A percentile compares a stretch with the other conserved stretches of the same genome.
Evolutionary conservation across 1,139 yeast genomes (phyloP).

Genomic region (Suhomyces bolitotheri): DNA sequence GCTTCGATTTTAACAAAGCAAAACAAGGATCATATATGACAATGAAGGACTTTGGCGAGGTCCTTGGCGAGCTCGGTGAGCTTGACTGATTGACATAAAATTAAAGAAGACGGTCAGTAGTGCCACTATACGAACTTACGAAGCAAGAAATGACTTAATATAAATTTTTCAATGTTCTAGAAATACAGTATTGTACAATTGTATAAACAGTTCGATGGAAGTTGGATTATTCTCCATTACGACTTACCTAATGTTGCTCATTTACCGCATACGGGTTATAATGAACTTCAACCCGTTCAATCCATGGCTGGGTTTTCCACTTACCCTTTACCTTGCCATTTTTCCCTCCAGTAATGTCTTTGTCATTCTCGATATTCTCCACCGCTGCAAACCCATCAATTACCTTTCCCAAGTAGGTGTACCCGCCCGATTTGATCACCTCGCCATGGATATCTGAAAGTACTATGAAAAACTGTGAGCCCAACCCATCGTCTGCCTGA

Average conservation of each 20-base stretch:
- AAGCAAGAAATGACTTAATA: too few species aligned
- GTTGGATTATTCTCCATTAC: too few species aligned
- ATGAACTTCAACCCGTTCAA: slow-evolving; percentile 20
- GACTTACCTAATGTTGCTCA: neutral
- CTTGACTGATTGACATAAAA: slow-evolving; percentile 18
- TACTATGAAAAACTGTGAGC: slow-evolving; percentile 27
- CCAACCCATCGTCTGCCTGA: slow-evolving; percentile 13
- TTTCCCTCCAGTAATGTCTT: slow-evolving; percentile 16
- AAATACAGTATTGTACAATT: too few species aligned
- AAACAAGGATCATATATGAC: slow-evolving; percentile 32
- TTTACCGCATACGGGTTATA: slow-evolving; percentile 20
- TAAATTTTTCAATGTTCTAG: too few species aligned
- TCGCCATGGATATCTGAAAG: slow-evolving; percentile 18
- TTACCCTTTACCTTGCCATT: slow-evolving; percentile 24
- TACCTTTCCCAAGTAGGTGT: slow-evolving; percentile 21
- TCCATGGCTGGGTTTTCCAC: slow-evolving; percentile 24
- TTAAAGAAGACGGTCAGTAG: neutral
- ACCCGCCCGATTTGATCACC: slow-evolving; percentile 15
- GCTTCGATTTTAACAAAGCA: slow-evolving; percentile 30
- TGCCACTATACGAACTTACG: too few species aligned
- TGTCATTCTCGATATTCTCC: slow-evolving; percentile 16
- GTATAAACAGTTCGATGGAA: too few species aligned
- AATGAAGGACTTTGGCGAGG: slow-evolving; percentile 47
- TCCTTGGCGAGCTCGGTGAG: slow-evolving; percentile 45
- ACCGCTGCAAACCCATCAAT: slow-evolving; percentile 24